Percentiles rank a stretch among this genome's conserved stretches.
Conservation (phyloP, 139 green algal species). For the Chlamydomonas sphaeroides region DNA sequence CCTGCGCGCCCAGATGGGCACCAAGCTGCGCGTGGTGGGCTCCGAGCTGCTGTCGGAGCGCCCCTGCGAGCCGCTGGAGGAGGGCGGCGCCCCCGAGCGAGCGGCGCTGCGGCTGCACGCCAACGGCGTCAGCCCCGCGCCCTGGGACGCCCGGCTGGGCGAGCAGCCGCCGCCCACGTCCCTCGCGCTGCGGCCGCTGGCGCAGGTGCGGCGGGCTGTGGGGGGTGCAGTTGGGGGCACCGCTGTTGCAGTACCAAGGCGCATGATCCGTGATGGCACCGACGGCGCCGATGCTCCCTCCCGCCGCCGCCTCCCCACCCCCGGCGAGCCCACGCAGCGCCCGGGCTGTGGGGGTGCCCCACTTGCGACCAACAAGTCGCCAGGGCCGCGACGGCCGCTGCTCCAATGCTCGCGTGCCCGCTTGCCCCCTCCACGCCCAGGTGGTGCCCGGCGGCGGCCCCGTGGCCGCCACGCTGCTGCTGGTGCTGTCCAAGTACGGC, state of each 20-base stretch:
- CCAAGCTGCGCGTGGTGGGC: conserved; percentile 64
- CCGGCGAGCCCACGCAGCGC: too few species aligned
- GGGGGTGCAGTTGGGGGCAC: too few species aligned
- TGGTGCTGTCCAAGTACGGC: conserved; percentile 45
- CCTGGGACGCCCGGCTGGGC: conserved; percentile 51
- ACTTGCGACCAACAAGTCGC: too few species aligned
- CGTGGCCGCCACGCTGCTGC: conserved; percentile 45
- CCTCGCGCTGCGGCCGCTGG: conserved; percentile 49
- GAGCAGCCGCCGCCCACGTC: conserved; percentile 2
- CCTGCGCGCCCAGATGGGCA: conserved; percentile 39
- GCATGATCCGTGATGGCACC: too few species aligned
- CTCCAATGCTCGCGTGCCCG: background rate
- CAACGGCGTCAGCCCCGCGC: conserved; percentile 52
- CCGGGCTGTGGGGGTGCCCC: too few species aligned
- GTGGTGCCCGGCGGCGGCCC: conserved; percentile 39
- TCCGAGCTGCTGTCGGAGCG: conserved; percentile 48
- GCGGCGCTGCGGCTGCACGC: conserved; percentile 47
- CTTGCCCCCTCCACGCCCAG: background rate
- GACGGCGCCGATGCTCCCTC: too few species aligned
- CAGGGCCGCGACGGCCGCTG: too few species aligned
- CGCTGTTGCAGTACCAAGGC: too few species aligned
- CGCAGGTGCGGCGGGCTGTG: background rate
- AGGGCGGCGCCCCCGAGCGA: conserved; percentile 6
- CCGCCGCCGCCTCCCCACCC: too few species aligned
- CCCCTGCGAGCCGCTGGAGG: conserved; percentile 54